These are phyloP conservation scores for Coffea eugenioides DNA, from an alignment of 257 asterid species.

Conservation along the genomic window DNA sequence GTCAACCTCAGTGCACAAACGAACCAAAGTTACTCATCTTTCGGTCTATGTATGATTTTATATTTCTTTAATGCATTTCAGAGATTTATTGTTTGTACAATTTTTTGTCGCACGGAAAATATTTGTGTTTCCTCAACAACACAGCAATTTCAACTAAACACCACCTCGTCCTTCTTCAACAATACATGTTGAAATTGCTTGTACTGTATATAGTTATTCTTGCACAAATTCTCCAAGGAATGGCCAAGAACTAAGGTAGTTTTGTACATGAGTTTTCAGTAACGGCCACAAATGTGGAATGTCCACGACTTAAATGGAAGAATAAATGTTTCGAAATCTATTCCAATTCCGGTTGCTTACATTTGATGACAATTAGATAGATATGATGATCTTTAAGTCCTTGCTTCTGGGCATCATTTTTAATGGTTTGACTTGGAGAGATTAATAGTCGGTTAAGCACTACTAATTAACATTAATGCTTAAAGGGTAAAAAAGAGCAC, in stretches of 20 bases:
- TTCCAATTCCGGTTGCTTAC: neutral
- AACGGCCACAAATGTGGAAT: no score
- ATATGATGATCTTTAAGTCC: no score
- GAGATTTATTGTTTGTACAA: neutral
- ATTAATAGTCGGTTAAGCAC: neutral
- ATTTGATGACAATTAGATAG: neutral
- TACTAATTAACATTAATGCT: neutral
- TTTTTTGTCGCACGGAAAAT: neutral
- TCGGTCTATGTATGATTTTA: neutral
- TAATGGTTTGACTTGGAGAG: neutral
- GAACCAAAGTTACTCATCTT: conserved; percentile 3
- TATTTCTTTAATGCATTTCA: neutral
- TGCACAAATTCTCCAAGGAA: neutral
- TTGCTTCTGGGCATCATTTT: neutral
- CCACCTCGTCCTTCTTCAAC: neutral
- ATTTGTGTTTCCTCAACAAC: neutral
- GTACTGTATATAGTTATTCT: no score
- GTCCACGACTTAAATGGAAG: no score
- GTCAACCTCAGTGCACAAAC: conserved; percentile 4
- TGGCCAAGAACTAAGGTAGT: neutral
- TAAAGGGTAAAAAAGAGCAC: conserved; percentile 9
- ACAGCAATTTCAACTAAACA: neutral
- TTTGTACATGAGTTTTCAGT: no score
- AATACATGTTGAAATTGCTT: neutral
- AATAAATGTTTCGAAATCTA: neutral